Base-by-base conservation (phyloP, 148 eudicot genomes). In the Rhododendron ovatum region DNA sequence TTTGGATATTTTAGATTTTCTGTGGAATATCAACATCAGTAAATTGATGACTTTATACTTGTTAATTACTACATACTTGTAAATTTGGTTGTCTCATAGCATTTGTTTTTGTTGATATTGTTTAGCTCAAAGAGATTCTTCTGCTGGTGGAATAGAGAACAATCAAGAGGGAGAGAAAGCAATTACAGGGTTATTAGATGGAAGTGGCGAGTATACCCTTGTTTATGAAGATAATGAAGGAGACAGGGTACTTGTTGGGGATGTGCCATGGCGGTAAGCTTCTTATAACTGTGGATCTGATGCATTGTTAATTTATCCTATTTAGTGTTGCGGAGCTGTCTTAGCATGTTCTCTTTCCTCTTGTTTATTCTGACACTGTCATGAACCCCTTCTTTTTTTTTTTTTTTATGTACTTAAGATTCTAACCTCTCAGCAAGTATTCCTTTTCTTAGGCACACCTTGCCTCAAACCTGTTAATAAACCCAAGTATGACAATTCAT, bases 261-360 rank as follows among this genome's bases (percentile, higher is more conserved):
- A 97, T 94, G 98, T 95, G 89, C 98, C 99, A 53, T 97, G 99
- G 99, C 93, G 89, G 99, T 97, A 93, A 95, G 98, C 93, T 89
- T 90, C 92, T 15, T 71, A 91, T 77, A 73, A 75, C 24, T 51
- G 41, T 48, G 43, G 80, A 85, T 84, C 74, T 69, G 22, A 39
- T 48, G 33, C 45, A 26, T 17, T 71, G 3, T 69, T 63, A 0
- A 13, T 26, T 47, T 78, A 17, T 85, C 11, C 84, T 90, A 33
- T 77, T 15, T 13, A 33, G 30, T 71, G 39, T 71, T 71, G 20
- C 5, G 39, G 76, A 71, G 37, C 76, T 71, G 63, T 67, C 74
- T 67, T 67, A 26, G 35, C 74, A 67, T 67, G 74, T 26, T 67
- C 74, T 67, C 74, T 26, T 26, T 65, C 61, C 45, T n/a, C 24